phyloP scores from a whole-genome alignment of 1,284 basidiomycete species.

The Pseudozyma pruni region DNA sequence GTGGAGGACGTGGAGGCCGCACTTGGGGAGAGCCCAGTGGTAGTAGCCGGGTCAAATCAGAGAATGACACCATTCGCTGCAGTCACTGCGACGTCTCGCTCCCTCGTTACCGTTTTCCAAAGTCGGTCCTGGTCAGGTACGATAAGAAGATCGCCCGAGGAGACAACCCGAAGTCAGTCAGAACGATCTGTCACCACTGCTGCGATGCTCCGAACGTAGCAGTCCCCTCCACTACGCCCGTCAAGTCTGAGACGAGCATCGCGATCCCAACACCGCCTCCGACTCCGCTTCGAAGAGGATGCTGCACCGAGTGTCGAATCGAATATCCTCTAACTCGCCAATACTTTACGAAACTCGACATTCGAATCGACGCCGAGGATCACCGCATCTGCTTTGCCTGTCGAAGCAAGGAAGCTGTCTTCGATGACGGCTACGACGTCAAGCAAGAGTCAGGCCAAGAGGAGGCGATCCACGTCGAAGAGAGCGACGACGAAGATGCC shows the following conservation, averaged over 20 bases:
- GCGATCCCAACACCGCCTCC: no score
- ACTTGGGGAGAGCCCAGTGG: no score
- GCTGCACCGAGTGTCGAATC: conserved; percentile 4
- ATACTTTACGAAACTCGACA: conserved; percentile 8
- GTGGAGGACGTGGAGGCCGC: neutral
- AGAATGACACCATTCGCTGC: neutral
- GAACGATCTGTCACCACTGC: conserved; percentile 11
- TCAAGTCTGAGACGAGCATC: no score
- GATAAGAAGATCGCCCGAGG: conserved; percentile 4
- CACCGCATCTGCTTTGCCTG: conserved; percentile 10
- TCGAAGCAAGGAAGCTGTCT: neutral
- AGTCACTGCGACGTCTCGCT: conserved; percentile 2
- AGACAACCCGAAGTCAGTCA: conserved; percentile 1
- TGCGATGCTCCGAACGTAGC: conserved; percentile 2
- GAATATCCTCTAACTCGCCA: conserved; percentile 14
- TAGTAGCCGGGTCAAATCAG: neutral
- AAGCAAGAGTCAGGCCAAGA: neutral
- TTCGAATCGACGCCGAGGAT: neutral
- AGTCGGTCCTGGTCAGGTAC: neutral
- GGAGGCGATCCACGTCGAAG: neutral
- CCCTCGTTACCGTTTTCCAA: conserved; percentile 7
- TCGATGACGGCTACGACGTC: conserved; percentile 1
- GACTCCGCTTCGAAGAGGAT: neutral
- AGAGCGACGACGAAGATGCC: conserved; percentile 2
- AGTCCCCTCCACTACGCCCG: neutral